phyloP scores from a whole-genome alignment of 345 rosid species.

The Syzygium oleosum region DNA sequence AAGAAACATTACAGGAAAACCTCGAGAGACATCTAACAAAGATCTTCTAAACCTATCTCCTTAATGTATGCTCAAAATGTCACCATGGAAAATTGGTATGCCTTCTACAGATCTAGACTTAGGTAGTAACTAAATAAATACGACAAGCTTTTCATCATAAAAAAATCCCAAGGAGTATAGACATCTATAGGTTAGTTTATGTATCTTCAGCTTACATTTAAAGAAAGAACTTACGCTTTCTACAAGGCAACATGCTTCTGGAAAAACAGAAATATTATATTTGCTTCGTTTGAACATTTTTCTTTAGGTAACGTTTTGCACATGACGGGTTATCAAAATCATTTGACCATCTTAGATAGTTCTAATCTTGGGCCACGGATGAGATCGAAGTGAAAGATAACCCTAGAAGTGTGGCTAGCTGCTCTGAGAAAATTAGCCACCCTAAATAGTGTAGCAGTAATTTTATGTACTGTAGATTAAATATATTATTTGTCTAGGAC shows the following conservation, averaged over 20 bases:
- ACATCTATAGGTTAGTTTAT: neutral
- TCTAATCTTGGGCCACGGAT: neutral
- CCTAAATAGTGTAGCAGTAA: neutral
- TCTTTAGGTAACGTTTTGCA: neutral
- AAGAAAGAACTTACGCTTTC: neutral
- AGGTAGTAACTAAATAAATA: neutral
- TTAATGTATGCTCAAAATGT: neutral
- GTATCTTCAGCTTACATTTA: neutral
- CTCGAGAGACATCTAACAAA: neutral
- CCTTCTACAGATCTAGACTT: neutral
- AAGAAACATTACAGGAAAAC: neutral
- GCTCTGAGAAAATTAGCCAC: neutral
- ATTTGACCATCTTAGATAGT: neutral
- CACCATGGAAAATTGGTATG: neutral
- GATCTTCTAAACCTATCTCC: neutral
- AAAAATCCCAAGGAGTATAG: neutral
- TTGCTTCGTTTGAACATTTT: neutral
- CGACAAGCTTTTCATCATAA: neutral
- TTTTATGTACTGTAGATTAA: neutral
- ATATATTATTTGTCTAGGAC: neutral
- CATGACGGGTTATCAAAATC: neutral
- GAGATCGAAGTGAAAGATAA: neutral
- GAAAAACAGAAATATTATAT: neutral
- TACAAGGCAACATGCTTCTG: neutral
- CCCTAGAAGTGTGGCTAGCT: neutral